These are phyloP conservation scores for Cephaloascus albidus DNA, from an alignment of 805 yeast genomes.

Conservation along the genomic window DNA sequence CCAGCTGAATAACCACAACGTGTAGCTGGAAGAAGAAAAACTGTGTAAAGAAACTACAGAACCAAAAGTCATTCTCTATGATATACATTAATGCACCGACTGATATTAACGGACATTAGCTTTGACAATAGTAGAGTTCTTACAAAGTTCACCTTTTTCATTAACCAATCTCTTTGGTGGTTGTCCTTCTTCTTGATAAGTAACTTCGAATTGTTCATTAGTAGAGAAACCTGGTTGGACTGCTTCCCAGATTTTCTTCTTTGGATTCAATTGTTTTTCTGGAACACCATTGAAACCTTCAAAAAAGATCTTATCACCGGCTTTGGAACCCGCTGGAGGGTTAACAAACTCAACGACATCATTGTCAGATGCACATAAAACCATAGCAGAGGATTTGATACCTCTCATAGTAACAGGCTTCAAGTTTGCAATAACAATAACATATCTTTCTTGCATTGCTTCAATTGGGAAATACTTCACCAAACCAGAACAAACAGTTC, in stretches of 20 bases:
- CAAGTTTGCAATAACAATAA: slow-evolving; percentile 87
- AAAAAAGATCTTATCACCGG: slow-evolving; percentile 96
- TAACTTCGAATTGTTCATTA: slow-evolving; percentile 62
- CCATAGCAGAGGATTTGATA: slow-evolving; percentile 93
- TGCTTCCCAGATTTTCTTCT: slow-evolving; percentile 97
- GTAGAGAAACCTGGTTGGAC: slow-evolving; percentile 89
- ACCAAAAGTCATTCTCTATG: too few relatives aligned
- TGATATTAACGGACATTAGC: slow-evolving; percentile 72
- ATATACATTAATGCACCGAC: too few relatives aligned
- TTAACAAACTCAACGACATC: slow-evolving; percentile 79
- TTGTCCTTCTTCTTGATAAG: slow-evolving; percentile 71
- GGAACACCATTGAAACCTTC: slow-evolving; percentile 87
- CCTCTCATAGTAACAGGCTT: slow-evolving; percentile 99
- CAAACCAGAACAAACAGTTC: slow-evolving; percentile 97
- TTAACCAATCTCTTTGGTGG: slow-evolving; percentile 69
- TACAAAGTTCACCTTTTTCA: slow-evolving; percentile 69
- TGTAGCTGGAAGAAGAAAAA: too few relatives aligned
- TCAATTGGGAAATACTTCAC: slow-evolving; percentile 85
- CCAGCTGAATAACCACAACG: too few relatives aligned
- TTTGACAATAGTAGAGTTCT: slow-evolving; percentile 58
- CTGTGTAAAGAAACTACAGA: too few relatives aligned
- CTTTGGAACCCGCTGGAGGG: slow-evolving; percentile 87
- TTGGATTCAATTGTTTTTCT: slow-evolving; percentile 88
- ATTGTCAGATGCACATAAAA: slow-evolving; percentile 81
- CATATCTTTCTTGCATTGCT: slow-evolving; percentile 91